phyloP scores from a whole-genome alignment of 345 rosid species.

The Limnanthes douglasii region DNA sequence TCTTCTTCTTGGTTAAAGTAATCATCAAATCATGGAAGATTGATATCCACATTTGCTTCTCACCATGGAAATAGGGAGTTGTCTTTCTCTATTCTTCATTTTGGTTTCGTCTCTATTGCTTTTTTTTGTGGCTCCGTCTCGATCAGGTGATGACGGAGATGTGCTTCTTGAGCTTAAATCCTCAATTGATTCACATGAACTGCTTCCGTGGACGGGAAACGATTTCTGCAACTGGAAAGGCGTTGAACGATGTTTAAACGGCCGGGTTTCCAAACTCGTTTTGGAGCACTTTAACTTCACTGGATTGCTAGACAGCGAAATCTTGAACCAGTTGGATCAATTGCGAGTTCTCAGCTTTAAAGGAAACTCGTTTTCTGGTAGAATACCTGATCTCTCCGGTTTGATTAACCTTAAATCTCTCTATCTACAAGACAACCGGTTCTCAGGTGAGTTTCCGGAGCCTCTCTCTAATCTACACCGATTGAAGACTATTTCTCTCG shows the following conservation, averaged over 20 bases:
- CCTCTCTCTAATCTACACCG: conserved; percentile 59
- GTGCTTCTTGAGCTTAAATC: conserved; percentile 60
- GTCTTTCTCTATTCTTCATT: conserved; percentile 1
- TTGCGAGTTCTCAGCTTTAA: conserved; percentile 87
- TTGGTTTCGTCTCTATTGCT: conserved; percentile 7
- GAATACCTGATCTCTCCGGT: conserved; percentile 47
- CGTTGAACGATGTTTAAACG: conserved; percentile 50
- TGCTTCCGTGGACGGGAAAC: conserved; percentile 42
- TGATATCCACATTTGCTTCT: no score
- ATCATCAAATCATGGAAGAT: no score
- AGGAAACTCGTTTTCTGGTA: conserved; percentile 65
- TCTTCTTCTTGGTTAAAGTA: no score
- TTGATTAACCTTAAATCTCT: conserved; percentile 70
- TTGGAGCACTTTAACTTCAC: conserved; percentile 52
- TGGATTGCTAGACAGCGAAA: conserved; percentile 34
- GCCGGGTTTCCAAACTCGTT: conserved; percentile 76
- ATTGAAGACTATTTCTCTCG: conserved; percentile 43
- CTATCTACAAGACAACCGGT: conserved; percentile 49
- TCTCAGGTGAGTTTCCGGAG: conserved; percentile 63
- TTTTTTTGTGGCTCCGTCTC: conserved; percentile 25
- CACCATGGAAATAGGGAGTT: no score
- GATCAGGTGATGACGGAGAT: conserved; percentile 47
- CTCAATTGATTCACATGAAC: conserved; percentile 40
- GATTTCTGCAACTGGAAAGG: conserved; percentile 70
- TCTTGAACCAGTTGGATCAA: conserved; percentile 54